Percentiles rank a stretch among this genome's conserved stretches.
phyloP scores from a whole-genome alignment of 1,284 basidiomycete genomes.

The Termitomyces sp. region DNA sequence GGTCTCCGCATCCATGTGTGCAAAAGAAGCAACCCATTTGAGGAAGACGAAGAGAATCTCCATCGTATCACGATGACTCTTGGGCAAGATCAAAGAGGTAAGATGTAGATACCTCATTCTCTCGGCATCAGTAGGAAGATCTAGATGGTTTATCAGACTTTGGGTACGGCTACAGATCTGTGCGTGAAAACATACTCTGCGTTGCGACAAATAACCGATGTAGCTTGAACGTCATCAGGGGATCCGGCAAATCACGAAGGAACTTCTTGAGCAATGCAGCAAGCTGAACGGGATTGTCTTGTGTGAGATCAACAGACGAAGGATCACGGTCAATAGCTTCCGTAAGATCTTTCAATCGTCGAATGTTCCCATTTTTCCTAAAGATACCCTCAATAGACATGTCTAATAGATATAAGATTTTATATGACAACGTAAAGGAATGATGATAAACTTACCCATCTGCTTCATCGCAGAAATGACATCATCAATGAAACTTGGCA shows the following conservation, averaged over 20 bases:
- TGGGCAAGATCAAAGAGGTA: constrained; percentile 84
- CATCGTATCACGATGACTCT: constrained; percentile 93
- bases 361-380: constrained; percentile 97
- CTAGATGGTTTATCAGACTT: constrained; percentile 34
- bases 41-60: constrained; percentile 98
- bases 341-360: constrained; percentile 84
- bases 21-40: constrained; percentile 99
- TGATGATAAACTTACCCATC: constrained; percentile 74
- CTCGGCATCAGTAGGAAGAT: constrained; percentile 72
- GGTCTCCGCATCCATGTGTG: constrained; percentile 96
- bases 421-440: constrained; percentile 1
- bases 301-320: constrained; percentile 82
- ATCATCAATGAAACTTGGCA: constrained; percentile 98
- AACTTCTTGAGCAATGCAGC: constrained; percentile 98
- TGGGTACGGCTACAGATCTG: constrained; percentile 1
- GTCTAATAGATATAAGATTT: constrained; percentile 44
- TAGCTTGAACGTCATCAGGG: constrained; percentile 91
- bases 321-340: constrained; percentile 94
- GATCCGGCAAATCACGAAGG: constrained; percentile 93
- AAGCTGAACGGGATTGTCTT: constrained; percentile 96
- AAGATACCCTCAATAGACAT: constrained; percentile 99
- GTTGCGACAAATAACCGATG: constrained; percentile 87
- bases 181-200: constrained; percentile 58
- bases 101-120: constrained; percentile 84
- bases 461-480: constrained; percentile 97